Evolutionary conservation across 2,329 filamentous ascomycete genomes (phyloP).

Genomic region (Didymella sp.): DNA sequence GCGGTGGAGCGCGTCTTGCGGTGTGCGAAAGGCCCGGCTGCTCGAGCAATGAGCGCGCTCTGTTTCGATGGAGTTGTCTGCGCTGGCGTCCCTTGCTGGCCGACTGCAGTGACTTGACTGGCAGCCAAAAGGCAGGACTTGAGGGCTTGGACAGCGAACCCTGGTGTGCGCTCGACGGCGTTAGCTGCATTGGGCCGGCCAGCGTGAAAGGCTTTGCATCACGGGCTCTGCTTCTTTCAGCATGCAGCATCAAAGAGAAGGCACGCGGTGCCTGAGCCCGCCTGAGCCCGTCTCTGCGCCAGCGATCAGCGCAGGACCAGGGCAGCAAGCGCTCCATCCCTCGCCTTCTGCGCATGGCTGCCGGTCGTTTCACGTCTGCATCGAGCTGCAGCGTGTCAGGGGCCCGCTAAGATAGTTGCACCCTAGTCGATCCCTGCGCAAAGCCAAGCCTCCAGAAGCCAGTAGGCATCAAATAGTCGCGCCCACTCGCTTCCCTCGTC

Average conservation of each 20-base stretch:
- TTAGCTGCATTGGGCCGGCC: neutral
- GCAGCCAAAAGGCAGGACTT: neutral
- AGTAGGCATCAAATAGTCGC: slow-evolving; percentile 29
- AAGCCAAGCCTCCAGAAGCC: slow-evolving; percentile 25
- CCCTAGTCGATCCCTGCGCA: slow-evolving; percentile 15
- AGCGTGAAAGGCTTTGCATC: slow-evolving; percentile 1
- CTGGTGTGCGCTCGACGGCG: neutral
- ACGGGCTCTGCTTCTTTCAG: neutral
- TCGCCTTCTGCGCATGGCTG: slow-evolving; percentile 29
- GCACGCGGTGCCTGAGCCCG: neutral
- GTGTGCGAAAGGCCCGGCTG: slow-evolving; percentile 28
- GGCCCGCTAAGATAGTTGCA: slow-evolving; percentile 14
- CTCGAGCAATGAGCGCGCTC: slow-evolving; percentile 36
- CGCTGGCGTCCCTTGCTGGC: slow-evolving; percentile 21
- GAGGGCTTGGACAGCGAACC: slow-evolving; percentile 4
- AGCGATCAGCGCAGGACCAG: slow-evolving; percentile 29
- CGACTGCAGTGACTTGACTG: slow-evolving; percentile 3
- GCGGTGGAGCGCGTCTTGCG: slow-evolving; percentile 33
- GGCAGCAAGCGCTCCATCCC: slow-evolving; percentile 18
- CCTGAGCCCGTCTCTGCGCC: neutral
- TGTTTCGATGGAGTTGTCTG: slow-evolving; percentile 20
- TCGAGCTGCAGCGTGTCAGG: slow-evolving; percentile 24
- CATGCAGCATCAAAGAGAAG: neutral
- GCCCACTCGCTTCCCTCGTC: slow-evolving; percentile 53
- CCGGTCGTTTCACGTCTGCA: slow-evolving; percentile 36